A percentile compares a stretch with the other conserved stretches of the same genome.
Conservation (phyloP, 352 stramenopile genomes). For the Globisporangium splendens region DNA sequence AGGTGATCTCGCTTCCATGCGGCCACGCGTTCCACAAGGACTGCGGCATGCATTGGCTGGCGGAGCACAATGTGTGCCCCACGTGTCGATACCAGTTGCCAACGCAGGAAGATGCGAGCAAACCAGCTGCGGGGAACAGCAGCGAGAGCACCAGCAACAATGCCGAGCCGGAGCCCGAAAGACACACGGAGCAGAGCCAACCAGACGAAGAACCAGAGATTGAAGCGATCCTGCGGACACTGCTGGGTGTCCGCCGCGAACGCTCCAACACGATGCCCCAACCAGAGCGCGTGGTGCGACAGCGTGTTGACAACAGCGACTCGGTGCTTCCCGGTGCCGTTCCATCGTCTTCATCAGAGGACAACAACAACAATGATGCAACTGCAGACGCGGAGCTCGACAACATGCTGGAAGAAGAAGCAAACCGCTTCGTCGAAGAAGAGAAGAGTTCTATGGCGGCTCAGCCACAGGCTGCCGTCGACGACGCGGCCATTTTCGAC, state of each 20-base stretch:
- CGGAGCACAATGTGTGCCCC: conserved; percentile 76
- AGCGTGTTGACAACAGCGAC: conserved; percentile 37
- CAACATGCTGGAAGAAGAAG: conserved; percentile 59
- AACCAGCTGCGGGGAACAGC: conserved; percentile 14
- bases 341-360: conserved; percentile 8
- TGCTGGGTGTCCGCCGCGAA: conserved; percentile 34
- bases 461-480: neutral
- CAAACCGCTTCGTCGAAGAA: conserved; percentile 50
- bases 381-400: too few relatives aligned
- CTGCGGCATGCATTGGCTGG: conserved; percentile 71
- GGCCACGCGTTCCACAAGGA: conserved; percentile 78
- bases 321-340: conserved; percentile 15
- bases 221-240: conserved; percentile 17
- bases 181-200: conserved; percentile 5
- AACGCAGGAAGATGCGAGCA: conserved; percentile 18
- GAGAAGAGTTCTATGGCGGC: conserved; percentile 17
- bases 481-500: conserved; percentile 44
- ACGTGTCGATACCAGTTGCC: conserved; percentile 69
- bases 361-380: conserved; percentile 16
- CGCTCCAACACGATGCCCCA: conserved; percentile 16
- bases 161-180: neutral
- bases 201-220: conserved; percentile 20
- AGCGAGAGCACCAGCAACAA: neutral
- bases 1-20: conserved; percentile 65
- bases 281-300: conserved; percentile 43